Evolutionary conservation across 2,329 filamentous ascomycete species (phyloP), one percentile per base, ranked within the genome.

Genomic region (Ophioceras dolichostomum): DNA sequence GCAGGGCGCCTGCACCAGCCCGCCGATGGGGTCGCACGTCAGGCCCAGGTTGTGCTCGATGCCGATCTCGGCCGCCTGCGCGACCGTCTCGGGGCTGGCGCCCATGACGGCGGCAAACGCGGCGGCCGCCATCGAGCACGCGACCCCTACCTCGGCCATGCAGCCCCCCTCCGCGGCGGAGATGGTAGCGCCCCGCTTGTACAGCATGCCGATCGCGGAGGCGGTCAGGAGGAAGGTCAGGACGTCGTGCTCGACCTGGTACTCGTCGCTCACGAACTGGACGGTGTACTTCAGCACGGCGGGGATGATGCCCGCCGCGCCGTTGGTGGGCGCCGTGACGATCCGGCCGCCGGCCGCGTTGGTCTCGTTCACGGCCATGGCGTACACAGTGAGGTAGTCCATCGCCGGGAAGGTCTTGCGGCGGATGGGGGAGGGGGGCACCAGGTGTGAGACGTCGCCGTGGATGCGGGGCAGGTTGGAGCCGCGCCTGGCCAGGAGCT

Each of bases 141-240:
- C 65, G 1, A 69, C 65, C 19, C 65, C 65, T 1, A 69, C 65
- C 43, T 69, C 65, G n/a, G 65, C 65, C 65, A 69, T 69, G 49
- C 65, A 69, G 0, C 65, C 65, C 28, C 65, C 65, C 43, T 69
- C 65, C 2, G 65, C 65, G 0, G 65, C 65, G 1, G 64, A 68
- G 41, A 69, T 69, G 16, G 64, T 68, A 0, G 65, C 65, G 4
- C 65, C 65, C 14, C 65, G 63, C 54, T 69, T 69, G 54, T 68
- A 69, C 17, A 69, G 56, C 65, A 69, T 69, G 32, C 65, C 65
- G 17, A 69, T 66, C 5, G 65, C 65, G 0, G 65, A 56, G 2
- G 65, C 61, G 2, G 65, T 69, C 2, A 69, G 54, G 0, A 69
- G 50, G 47, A 69, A 69, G 0, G 64, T 68, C 4, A 61, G 54